These are phyloP conservation scores for Penstemon davidsonii DNA, from an alignment of 257 asterid species.

Conservation along the genomic window DNA sequence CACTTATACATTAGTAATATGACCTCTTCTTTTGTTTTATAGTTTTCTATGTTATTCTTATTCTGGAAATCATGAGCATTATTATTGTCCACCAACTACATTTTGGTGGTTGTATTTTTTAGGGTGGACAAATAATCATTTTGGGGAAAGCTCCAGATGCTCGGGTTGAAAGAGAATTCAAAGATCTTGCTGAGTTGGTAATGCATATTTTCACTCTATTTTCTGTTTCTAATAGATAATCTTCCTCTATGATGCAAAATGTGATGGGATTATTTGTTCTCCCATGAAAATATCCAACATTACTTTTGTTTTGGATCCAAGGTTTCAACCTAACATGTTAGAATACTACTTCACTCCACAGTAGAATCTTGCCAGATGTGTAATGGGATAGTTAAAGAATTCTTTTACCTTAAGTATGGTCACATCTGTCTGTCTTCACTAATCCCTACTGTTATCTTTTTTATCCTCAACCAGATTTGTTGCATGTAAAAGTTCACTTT, in stretches of 20 bases:
- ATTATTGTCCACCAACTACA: background rate
- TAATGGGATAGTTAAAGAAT: too few relatives aligned
- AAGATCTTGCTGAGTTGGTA: conserved; percentile 79
- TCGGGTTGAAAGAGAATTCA: conserved; percentile 74
- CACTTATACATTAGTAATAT: background rate
- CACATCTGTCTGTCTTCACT: background rate
- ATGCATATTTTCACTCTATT: conserved; percentile 19
- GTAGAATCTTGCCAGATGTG: background rate
- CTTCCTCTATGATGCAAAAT: background rate
- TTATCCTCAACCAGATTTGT: too few relatives aligned
- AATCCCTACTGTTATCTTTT: background rate
- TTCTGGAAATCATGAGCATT: conserved; percentile 1
- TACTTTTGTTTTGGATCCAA: background rate
- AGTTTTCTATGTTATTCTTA: background rate
- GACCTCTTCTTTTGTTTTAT: background rate
- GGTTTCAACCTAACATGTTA: background rate
- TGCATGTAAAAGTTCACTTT: too few relatives aligned
- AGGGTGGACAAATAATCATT: conserved; percentile 87
- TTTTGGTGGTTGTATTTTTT: conserved; percentile 26
- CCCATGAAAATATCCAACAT: background rate
- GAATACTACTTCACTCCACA: background rate
- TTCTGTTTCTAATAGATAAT: conserved; percentile 11
- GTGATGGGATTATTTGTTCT: background rate
- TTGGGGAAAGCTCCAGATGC: conserved; percentile 87
- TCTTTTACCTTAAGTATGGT: background rate